Base-by-base conservation (phyloP, 306 rosid species). In the Acacia confusa region DNA sequence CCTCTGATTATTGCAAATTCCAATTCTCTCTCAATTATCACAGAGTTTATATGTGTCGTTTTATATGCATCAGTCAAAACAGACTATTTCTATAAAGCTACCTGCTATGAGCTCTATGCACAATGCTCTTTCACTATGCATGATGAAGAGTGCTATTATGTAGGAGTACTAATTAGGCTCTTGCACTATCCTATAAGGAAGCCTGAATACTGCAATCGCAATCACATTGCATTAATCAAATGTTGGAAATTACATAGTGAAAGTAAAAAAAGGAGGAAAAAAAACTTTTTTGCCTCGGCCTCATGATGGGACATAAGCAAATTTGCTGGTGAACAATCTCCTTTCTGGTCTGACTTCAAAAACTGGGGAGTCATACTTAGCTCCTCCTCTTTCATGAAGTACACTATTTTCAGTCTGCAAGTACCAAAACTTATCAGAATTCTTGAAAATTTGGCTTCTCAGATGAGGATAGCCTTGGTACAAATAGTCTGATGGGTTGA, bases 401-500 rank as follows among this genome's bases (percentile, higher is more conserved):
- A 73, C 10, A 40, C 28, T 82, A 34, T 44, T 82, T 68, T 87
- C 88, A 0, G 85, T 36, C 82, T 85, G 76, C 74, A 93, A 82
- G 80, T 41, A 86, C 87, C 97, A 79, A 86, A 70, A 79, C 66
- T 74, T 77, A 50, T 73, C 86, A 25, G 85, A 64, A 80, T 84
- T 89, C 73, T 81, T 81, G 81, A 77, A 80, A 76, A 81, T 76
- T 75, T 83, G 75, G 4, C 67, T 75, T 38, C 90, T 85, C 12
- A 83, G n/a, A 80, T 93, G 99, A 28, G 98, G 99, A 77, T 95
- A 90, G 40, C 89, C 92, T 74, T 88, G 86, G 81, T 80, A 86
- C 38, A 32, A 58, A 65, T 90, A 87, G 13, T 93, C 91, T 43
- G 94, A 82, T 25, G 99, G 99, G 68, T 93, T 92, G 88, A 93